phyloP scores from a whole-genome alignment of 108 stramenopile genomes.

The Pinguiococcus pyrenoidosus region DNA sequence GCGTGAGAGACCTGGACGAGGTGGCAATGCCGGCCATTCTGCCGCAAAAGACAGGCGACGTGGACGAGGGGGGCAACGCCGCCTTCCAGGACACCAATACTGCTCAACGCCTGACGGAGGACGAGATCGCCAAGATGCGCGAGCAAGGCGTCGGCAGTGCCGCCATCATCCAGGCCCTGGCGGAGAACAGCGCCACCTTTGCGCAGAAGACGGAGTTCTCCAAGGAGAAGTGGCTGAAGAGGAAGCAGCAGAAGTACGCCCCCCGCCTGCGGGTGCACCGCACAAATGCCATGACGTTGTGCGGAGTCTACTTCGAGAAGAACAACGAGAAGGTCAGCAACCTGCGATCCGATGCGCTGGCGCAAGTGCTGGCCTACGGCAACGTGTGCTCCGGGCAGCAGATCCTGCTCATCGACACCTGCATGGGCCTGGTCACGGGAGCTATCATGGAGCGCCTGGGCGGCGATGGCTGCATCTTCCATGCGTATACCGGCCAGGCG shows the following conservation, averaged over 20 bases:
- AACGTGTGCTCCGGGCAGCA: slow-evolving; percentile 24
- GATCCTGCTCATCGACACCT: slow-evolving; percentile 30
- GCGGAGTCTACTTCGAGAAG: slow-evolving; percentile 25
- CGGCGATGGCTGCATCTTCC: slow-evolving; percentile 17
- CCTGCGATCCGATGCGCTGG: slow-evolving; percentile 24
- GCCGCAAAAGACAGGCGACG: not conserved
- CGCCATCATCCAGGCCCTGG: slow-evolving; percentile 29
- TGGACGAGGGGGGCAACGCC: slow-evolving; percentile 14
- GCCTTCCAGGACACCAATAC: slow-evolving; percentile 33
- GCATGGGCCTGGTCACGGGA: slow-evolving; percentile 29
- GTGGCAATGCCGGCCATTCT: no score
- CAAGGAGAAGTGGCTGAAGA: slow-evolving; percentile 31
- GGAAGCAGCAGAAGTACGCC: slow-evolving; percentile 33
- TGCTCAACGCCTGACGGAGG: slow-evolving; percentile 25
- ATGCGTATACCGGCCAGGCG: slow-evolving; percentile 7
- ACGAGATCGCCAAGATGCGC: slow-evolving; percentile 26
- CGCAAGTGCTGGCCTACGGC: slow-evolving; percentile 25
- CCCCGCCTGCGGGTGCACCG: slow-evolving; percentile 5
- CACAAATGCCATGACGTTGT: slow-evolving; percentile 9
- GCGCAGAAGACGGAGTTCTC: slow-evolving; percentile 30
- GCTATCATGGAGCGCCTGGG: slow-evolving; percentile 33
- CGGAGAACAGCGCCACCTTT: slow-evolving; percentile 30
- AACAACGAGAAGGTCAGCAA: slow-evolving; percentile 22
- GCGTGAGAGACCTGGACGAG: not conserved
- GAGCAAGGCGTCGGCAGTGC: slow-evolving; percentile 14